These are phyloP conservation scores for Cladophialophora exuberans DNA, from an alignment of 2,329 filamentous ascomycete genomes.

Conservation along the genomic window DNA sequence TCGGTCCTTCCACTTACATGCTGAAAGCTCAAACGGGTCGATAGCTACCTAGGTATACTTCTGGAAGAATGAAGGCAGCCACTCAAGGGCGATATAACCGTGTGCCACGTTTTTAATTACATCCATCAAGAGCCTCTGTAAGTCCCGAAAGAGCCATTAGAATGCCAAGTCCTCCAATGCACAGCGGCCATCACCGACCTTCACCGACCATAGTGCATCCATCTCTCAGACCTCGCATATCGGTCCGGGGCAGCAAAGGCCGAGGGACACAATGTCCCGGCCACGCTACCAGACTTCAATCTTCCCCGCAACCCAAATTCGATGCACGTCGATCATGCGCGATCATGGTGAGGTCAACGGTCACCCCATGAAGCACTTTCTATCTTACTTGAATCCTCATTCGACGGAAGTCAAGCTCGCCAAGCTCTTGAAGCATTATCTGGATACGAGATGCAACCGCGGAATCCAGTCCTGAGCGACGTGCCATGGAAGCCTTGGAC, in stretches of 20 bases:
- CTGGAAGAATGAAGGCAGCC: too few relatives aligned
- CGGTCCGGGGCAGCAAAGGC: conserved; percentile 10
- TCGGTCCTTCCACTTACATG: too few relatives aligned
- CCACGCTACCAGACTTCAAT: background rate
- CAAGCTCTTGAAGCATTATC: conserved; percentile 14
- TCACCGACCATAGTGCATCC: background rate
- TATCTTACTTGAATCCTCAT: conserved; percentile 8
- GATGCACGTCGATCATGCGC: too few relatives aligned
- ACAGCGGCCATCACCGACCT: background rate
- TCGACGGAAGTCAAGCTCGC: conserved; percentile 10
- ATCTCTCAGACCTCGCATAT: background rate
- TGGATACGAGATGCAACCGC: conserved; percentile 16
- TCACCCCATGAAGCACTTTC: background rate
- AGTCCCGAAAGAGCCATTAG: background rate
- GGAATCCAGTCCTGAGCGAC: conserved; percentile 5
- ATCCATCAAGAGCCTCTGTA: too few relatives aligned
- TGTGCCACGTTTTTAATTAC: too few relatives aligned
- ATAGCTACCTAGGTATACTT: too few relatives aligned
- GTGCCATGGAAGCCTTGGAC: conserved; percentile 13
- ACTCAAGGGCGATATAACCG: too few relatives aligned
- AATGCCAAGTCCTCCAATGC: background rate
- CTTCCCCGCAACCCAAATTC: conserved; percentile 10
- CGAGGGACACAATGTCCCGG: conserved; percentile 5
- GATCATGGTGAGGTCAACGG: too few relatives aligned
- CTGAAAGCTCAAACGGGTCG: too few relatives aligned